These are phyloP conservation scores for Hordeum vulgare DNA, from an alignment of 176 grass and related monocot genomes.

Conservation along the genomic window DNA sequence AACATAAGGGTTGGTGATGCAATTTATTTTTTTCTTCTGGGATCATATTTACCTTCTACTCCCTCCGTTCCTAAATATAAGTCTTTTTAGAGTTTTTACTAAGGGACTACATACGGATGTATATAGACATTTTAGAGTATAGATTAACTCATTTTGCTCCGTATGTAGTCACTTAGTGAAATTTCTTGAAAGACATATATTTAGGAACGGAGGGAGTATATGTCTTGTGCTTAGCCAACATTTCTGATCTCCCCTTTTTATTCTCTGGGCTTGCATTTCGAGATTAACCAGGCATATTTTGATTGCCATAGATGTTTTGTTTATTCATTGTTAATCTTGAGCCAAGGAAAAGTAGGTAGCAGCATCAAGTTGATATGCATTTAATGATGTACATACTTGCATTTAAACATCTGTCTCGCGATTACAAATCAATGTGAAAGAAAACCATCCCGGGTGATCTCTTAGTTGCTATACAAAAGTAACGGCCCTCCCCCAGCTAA, in stretches of 20 bases:
- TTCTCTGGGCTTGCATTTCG: background rate
- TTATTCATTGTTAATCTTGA: background rate
- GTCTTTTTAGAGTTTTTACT: no score
- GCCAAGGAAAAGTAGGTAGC: background rate
- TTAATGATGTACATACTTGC: slow-evolving; percentile 3
- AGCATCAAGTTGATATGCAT: background rate
- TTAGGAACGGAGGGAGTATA: no score
- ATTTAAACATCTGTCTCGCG: slow-evolving; percentile 2
- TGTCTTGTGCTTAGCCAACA: background rate
- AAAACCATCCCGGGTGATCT: slow-evolving; percentile 8
- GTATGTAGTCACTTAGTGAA: no score
- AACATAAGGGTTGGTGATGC: background rate
- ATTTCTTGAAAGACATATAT: no score
- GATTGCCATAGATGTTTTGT: background rate
- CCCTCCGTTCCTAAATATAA: no score
- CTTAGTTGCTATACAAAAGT: slow-evolving; percentile 22
- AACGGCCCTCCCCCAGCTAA: slow-evolving; percentile 4
- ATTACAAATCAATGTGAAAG: slow-evolving; percentile 12
- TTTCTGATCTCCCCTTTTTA: background rate
- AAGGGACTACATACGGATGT: no score
- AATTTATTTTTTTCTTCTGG: background rate
- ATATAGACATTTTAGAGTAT: no score
- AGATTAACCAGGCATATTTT: background rate
- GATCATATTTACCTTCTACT: background rate
- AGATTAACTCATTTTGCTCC: no score